Evolutionary conservation across 2,329 filamentous ascomycete genomes (phyloP).

Genomic region (Talaromyces sp.): DNA sequence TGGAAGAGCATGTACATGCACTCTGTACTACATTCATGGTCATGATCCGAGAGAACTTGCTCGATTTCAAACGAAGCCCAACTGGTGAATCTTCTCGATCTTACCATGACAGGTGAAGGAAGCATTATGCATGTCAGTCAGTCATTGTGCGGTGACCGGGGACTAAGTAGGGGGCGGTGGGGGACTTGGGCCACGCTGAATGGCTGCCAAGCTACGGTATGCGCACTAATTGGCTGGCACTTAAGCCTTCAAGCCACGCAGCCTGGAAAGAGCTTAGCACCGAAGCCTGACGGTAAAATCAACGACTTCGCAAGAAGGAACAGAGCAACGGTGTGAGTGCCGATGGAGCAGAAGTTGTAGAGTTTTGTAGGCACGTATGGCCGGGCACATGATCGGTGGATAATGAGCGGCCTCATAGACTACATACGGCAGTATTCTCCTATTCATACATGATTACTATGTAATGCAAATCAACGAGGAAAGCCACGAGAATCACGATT

Average conservation of each 20-base stretch:
- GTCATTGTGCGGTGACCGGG: not conserved
- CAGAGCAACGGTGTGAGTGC: not conserved
- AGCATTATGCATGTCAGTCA: not conserved
- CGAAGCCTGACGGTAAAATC: not conserved
- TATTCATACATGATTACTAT: no score
- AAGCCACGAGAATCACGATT: not conserved
- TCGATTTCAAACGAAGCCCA: not conserved
- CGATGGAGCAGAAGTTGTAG: no score
- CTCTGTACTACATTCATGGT: not conserved
- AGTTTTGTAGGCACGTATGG: no score
- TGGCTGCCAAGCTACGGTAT: not conserved
- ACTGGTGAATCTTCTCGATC: not conserved
- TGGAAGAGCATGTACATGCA: no score
- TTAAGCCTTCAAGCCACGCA: not conserved
- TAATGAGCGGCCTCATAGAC: not conserved
- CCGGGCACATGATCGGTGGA: not conserved
- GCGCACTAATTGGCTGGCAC: not conserved
- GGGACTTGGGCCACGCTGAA: not conserved
- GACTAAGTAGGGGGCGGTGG: not conserved
- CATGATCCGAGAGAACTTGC: not conserved
- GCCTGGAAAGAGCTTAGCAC: conserved; percentile 4
- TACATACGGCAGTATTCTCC: no score
- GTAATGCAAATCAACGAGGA: not conserved
- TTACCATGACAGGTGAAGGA: not conserved
- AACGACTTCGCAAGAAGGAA: not conserved